Evolutionary conservation across 495 filamentous ascomycete species (phyloP), one percentile per base, ranked within the genome.

Genomic region (Astrothelium macrocarpum): DNA sequence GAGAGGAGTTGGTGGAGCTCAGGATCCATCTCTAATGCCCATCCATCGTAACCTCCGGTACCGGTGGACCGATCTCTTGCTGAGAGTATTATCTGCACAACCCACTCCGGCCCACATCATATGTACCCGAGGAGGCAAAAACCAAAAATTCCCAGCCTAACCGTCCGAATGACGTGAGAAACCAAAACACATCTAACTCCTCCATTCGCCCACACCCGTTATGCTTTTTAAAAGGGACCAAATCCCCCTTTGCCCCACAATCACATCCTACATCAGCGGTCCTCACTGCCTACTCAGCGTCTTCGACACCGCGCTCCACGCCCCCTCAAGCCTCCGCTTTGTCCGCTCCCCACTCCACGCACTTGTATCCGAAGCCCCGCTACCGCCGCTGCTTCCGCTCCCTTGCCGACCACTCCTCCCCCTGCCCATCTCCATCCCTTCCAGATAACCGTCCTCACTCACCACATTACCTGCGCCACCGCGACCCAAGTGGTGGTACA

Each of bases 391-490:
- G 34, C 53, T 23, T 49, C 49, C 59, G n/a, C 43, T 18, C 42
- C 32, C 25, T 53, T 28, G 42, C 18, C 16, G n/a, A n/a, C n/a
- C n/a, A n/a, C n/a, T n/a, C n/a, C n/a, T n/a, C n/a, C 23, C 3
- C 59, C 42, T 53, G 32, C 32, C 31, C 23, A 7, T 29, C 20
- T 26, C 60, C 20, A 62, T 29, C 34, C 18, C 56, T 25, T 16
- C 25, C 5, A 59, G 7, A 29, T 16, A 7, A 10, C 56, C 18
- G 18, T 20, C 7, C 64, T 76, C 73, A 59, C 75, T 68, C 56
- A 86, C 82, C 69, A 85, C 80, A 77, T 98, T 98, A 31, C 91
- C 94, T 36, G 87, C 88, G 59, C 94, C 94, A 45, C 94, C 94
- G 34, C 92, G 84, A 46, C 94, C 94, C n/a, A n/a, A n/a, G 61